phyloP scores from a whole-genome alignment of 352 stramenopile species.

The Globisporangium carolinianum region DNA sequence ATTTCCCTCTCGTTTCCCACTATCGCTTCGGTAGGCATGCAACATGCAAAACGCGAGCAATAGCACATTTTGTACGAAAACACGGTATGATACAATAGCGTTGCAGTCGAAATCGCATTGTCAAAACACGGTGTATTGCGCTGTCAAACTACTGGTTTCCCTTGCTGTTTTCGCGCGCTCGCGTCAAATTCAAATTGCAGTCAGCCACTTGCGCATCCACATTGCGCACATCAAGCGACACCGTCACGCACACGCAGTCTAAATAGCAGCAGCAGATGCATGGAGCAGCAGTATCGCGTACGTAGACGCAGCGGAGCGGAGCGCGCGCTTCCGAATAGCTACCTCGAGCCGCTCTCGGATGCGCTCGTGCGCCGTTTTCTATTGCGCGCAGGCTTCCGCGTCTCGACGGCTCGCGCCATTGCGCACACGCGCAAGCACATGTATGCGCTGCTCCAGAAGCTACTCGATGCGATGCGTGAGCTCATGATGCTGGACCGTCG shows the following conservation, averaged over 20 bases:
- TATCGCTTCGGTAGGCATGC: neutral
- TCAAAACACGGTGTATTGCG: neutral
- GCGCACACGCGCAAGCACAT: slow-evolving; percentile 36
- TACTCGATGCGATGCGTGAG: slow-evolving; percentile 42
- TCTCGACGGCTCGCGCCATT: slow-evolving; percentile 29
- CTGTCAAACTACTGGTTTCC: slow-evolving; percentile 13
- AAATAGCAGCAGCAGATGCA: neutral
- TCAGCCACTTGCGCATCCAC: neutral
- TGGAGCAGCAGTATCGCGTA: slow-evolving; percentile 31
- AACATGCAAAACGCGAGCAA: too few species aligned
- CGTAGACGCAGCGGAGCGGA: slow-evolving; percentile 28
- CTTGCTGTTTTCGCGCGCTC: slow-evolving; percentile 8
- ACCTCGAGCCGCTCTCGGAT: slow-evolving; percentile 22
- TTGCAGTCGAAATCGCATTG: neutral
- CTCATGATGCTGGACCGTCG: slow-evolving; percentile 41
- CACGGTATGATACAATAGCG: neutral
- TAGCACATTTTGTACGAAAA: neutral
- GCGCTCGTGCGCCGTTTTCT: slow-evolving; percentile 60
- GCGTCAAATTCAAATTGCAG: slow-evolving; percentile 14
- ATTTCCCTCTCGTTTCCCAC: neutral
- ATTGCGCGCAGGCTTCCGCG: slow-evolving; percentile 57
- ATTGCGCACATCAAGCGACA: neutral
- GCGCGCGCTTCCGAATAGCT: neutral
- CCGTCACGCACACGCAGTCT: neutral
- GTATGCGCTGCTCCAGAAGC: slow-evolving; percentile 42